Evolutionary conservation across 2,329 filamentous ascomycete genomes (phyloP).

Genomic region (Amphichorda felina): DNA sequence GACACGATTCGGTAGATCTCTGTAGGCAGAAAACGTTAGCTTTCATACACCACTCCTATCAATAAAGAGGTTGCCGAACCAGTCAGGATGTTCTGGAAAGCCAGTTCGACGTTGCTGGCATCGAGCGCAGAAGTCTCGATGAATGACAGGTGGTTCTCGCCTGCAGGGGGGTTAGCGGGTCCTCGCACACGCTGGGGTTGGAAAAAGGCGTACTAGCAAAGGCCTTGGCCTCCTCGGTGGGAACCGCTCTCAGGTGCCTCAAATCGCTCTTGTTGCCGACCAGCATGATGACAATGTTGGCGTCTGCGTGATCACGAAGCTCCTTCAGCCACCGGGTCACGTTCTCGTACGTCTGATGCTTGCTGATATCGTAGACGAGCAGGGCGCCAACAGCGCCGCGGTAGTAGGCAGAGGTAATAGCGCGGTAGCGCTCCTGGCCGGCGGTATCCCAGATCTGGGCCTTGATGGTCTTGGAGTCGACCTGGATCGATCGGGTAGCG

Average conservation of each 20-base stretch:
- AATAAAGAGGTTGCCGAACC: slow-evolving; percentile 35
- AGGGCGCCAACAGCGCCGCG: slow-evolving; percentile 93
- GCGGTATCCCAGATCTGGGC: slow-evolving; percentile 99
- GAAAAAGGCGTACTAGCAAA: slow-evolving; percentile 66
- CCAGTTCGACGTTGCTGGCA: slow-evolving; percentile 97
- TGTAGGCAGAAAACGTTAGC: slow-evolving; percentile 21
- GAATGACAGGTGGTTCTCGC: slow-evolving; percentile 96
- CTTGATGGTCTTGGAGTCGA: slow-evolving; percentile 99
- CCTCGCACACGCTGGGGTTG: not conserved
- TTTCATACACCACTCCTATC: not conserved
- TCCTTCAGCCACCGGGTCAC: slow-evolving; percentile 99
- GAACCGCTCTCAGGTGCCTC: slow-evolving; percentile 91
- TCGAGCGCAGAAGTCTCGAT: slow-evolving; percentile 98
- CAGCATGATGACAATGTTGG: slow-evolving; percentile 99
- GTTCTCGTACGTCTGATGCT: slow-evolving; percentile 98
- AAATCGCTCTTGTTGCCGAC: slow-evolving; percentile 99
- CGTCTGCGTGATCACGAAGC: slow-evolving; percentile 92
- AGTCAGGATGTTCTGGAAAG: slow-evolving; percentile 98
- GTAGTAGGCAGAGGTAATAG: slow-evolving; percentile 98
- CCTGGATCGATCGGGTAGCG: slow-evolving; percentile 94
- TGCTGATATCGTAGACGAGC: slow-evolving; percentile 99
- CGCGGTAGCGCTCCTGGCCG: slow-evolving; percentile 96
- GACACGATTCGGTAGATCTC: slow-evolving; percentile 99
- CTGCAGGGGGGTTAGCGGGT: slow-evolving; percentile 33
- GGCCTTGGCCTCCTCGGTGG: slow-evolving; percentile 93